Base-by-base conservation (phyloP, 1,139 yeast species). In the Geotrichum cucujoidarum region DNA sequence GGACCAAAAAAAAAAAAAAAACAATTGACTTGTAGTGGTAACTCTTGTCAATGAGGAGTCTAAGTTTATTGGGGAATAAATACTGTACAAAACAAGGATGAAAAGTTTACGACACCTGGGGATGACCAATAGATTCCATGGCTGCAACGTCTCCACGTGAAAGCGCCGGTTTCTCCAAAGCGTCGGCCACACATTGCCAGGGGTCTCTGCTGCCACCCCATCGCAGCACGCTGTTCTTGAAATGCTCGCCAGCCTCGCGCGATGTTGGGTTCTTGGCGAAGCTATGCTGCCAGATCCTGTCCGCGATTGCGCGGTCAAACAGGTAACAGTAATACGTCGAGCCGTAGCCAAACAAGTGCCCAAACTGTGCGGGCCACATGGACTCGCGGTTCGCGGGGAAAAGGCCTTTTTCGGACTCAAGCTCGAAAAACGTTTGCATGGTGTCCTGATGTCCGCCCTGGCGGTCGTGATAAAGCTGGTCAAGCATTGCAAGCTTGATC, bases 191-290 rank as follows among this genome's bases (percentile, higher is more conserved):
- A 60, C 95, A 83, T 24, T 72, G 67, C 97, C 97, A 89, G 0
- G 97, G 95, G 59, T 88, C 92, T 53, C 80, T 75, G 4, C 95
- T 78, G 0, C 98, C 98, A 24, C 99, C 98, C 96, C 97, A 90
- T 60, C 78, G 77, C 53, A 94, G 70, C 1, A 94, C 81, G 54
- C 81, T 76, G 25, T 78, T 70, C 53, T 77, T 80, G 64, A 89
- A 87, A 57, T 77, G 78, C 48, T 78, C 82, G 14, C 99, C 99
- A 4, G 86, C 84, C 3, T 63, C 71, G 31, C 85, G 68, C 53
- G 80, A 77, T 65, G 85, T 75, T 1, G 97, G 96, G 14, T 74
- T 59, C 4, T 63, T 67, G 8, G 62, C 61, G 63, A 94, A 92
- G 40, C 92, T 69, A 41, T 77, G 80, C 17, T 75, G 73, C 94